phyloP scores from a whole-genome alignment of 108 stramenopile genomes.

The Fragilaria crotonensis region DNA sequence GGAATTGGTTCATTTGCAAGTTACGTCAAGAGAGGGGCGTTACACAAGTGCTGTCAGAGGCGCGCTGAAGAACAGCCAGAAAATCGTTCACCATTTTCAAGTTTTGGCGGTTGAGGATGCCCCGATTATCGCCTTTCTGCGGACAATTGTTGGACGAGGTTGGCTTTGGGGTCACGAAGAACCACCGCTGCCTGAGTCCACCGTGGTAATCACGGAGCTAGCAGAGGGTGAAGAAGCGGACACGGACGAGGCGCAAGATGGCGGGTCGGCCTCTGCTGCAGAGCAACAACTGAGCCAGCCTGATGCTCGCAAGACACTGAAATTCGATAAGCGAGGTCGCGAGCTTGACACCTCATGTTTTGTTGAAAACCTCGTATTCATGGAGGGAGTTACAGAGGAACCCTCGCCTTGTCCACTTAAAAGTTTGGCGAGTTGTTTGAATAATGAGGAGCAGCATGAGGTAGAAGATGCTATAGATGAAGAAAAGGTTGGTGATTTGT shows the following conservation, averaged over 20 bases:
- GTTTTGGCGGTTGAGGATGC: constrained; percentile 16
- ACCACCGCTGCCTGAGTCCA: not conserved
- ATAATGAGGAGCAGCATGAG: not conserved
- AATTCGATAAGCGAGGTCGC: not conserved
- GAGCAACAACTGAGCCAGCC: no score
- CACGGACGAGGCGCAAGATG: no score
- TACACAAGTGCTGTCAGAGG: constrained; percentile 24
- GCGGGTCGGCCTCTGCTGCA: no score
- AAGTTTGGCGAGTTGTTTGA: not conserved
- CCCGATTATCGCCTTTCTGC: constrained; percentile 8
- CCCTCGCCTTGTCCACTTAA: no score
- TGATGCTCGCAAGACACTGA: no score
- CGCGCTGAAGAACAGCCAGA: constrained; percentile 19
- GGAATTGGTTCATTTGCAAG: constrained; percentile 11
- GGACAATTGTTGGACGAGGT: constrained; percentile 11
- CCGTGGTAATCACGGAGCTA: not conserved
- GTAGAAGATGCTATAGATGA: not conserved
- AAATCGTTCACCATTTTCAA: constrained; percentile 19
- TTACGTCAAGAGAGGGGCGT: constrained; percentile 1
- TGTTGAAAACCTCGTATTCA: not conserved
- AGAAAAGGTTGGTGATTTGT: constrained; percentile 3
- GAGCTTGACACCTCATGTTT: not conserved
- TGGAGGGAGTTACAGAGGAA: not conserved
- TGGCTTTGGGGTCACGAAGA: constrained; percentile 23
- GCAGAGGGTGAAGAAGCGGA: not conserved